phyloP scores from a whole-genome alignment of 305 asterid species.

The Solanum hybrid region DNA sequence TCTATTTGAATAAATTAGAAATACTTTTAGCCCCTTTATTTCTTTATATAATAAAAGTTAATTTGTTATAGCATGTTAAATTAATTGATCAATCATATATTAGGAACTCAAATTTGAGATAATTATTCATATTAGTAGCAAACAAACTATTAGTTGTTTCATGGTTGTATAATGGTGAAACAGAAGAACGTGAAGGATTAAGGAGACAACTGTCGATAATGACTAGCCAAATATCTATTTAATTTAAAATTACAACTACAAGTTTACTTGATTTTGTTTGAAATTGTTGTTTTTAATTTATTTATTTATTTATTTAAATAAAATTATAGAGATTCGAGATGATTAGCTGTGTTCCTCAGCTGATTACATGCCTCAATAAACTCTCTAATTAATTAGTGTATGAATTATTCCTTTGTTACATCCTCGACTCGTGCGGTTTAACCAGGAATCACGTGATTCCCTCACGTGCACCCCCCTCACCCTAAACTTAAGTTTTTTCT shows the following conservation, averaged over 20 bases:
- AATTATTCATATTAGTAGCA: neutral
- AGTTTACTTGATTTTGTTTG: neutral
- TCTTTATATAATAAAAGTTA: neutral
- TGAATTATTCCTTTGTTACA: constrained; percentile 7
- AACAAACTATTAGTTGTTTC: neutral
- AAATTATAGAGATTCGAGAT: constrained; percentile 12
- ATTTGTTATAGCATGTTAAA: neutral
- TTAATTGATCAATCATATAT: neutral
- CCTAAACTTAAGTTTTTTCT: neutral
- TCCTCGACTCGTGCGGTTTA: constrained; percentile 12
- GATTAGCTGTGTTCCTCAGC: constrained; percentile 9
- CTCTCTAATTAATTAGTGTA: constrained; percentile 1
- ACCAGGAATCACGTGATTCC: constrained; percentile 18
- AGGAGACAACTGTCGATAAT: neutral
- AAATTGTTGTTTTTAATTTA: neutral
- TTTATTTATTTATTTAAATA: neutral
- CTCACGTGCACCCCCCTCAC: constrained; percentile 5
- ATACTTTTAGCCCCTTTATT: neutral
- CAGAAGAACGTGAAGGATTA: constrained; percentile 7
- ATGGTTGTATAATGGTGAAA: neutral
- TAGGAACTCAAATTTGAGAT: neutral
- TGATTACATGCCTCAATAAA: constrained; percentile 8
- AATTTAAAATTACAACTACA: neutral
- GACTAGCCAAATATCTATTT: neutral
- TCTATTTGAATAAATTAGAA: neutral